Evolutionary conservation across 495 filamentous ascomycete species (phyloP).

Genomic region (Penicillium pancosmium): DNA sequence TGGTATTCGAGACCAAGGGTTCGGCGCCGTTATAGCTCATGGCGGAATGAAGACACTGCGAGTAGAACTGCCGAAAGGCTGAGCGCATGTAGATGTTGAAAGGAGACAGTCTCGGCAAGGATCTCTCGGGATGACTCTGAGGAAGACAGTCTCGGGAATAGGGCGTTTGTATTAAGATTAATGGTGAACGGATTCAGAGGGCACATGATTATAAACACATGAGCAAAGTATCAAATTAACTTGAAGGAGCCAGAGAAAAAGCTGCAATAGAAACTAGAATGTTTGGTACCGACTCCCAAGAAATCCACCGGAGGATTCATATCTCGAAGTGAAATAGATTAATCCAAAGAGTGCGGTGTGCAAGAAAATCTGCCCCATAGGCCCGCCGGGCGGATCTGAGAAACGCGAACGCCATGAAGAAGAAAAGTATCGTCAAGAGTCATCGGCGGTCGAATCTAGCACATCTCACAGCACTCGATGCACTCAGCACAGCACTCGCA

Average conservation of each 20-base stretch:
- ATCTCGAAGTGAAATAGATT: background rate
- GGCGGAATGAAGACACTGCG: no score
- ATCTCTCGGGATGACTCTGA: no score
- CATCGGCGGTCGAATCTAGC: conserved; percentile 31
- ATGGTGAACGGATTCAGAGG: no score
- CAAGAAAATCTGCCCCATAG: conserved; percentile 10
- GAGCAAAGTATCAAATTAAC: background rate
- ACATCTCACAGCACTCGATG: conserved; percentile 64
- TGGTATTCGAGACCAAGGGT: no score
- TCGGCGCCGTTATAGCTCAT: no score
- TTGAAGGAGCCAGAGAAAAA: background rate
- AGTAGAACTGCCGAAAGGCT: no score
- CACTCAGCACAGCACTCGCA: conserved; percentile 79
- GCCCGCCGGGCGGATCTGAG: conserved; percentile 7
- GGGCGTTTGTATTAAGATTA: no score
- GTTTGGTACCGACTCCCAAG: background rate
- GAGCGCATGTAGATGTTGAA: no score
- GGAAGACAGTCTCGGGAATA: no score
- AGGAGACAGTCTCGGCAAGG: no score
- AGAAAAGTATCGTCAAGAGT: conserved; percentile 21
- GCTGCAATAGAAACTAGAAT: background rate
- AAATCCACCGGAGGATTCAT: background rate
- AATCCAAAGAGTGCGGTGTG: conserved; percentile 12
- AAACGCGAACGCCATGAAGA: conserved; percentile 29
- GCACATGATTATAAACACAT: no score